These are phyloP conservation scores for Spizellomyces punctatus DNA, from an alignment of 192 early-diverging fungal species.

Conservation along the genomic window DNA sequence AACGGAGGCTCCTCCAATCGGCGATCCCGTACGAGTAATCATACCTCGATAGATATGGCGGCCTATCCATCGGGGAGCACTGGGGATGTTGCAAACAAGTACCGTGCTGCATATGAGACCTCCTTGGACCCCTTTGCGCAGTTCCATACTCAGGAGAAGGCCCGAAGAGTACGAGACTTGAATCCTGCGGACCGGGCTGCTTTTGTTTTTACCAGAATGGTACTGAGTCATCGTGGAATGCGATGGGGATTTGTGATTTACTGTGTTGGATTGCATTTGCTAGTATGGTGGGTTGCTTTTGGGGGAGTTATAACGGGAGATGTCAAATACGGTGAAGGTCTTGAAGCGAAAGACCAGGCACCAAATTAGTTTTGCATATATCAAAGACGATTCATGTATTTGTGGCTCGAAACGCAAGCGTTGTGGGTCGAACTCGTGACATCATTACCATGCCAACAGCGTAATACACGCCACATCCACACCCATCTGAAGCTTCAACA, in stretches of 20 bases:
- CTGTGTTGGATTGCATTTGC: constrained; percentile 70
- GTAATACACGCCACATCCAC: no score
- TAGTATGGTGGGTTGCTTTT: constrained; percentile 59
- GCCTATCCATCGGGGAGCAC: constrained; percentile 5
- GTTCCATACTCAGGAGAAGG: constrained; percentile 77
- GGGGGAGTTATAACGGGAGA: neutral
- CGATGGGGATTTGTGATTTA: constrained; percentile 71
- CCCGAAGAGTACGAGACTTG: constrained; percentile 69
- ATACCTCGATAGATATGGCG: constrained; percentile 2
- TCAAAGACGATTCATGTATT: no score
- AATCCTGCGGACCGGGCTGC: constrained; percentile 76
- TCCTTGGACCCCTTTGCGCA: constrained; percentile 86
- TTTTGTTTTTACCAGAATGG: constrained; percentile 60
- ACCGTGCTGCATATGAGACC: constrained; percentile 70
- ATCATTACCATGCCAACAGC: no score
- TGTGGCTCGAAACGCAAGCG: no score
- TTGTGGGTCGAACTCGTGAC: no score
- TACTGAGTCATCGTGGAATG: constrained; percentile 70
- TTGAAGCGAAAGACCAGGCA: no score
- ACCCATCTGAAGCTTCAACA: no score
- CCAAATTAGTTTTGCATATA: no score
- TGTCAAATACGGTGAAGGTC: no score
- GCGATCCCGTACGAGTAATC: neutral
- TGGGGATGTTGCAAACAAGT: constrained; percentile 2
- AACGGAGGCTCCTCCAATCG: neutral